Evolutionary conservation across 2,329 filamentous ascomycete species (phyloP), one percentile per base, ranked within the genome.

Genomic region (Neonectria faginata): DNA sequence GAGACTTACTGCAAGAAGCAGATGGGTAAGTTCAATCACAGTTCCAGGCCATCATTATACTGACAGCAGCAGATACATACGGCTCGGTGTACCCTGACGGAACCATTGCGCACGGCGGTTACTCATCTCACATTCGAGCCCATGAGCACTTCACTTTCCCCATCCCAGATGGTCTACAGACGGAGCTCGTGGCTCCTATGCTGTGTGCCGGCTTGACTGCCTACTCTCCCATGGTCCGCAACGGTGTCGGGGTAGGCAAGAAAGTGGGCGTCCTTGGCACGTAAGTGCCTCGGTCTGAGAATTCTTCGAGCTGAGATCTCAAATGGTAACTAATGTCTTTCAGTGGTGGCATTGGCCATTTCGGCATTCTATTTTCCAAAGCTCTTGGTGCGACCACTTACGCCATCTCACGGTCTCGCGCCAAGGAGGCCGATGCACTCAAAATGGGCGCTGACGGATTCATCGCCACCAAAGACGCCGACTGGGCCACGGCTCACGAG

Each of bases 171-270:
- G 69, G 65, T 12, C 63, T 82, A 10, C 61, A 70, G 22, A 73
- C 73, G 3, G 77, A 76, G 31, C 68, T 76, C 25, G 76, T 77
- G 10, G 79, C 89, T 18, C 88, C 89, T 2, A 87, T 91, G 84
- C 80, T 92, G 33, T 91, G 89, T 70, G 89, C 84, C 27, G 89
- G 90, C 7, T 83, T 91, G 33, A 92, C 89, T 0, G 81, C 88
- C 3, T 92, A 83, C 72, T 80, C 82, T 10, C 89, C 90, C 1
- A 74, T 92, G 57, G 81, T 81, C 64, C 82, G 86, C 48, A 85
- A 90, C 64, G 86, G 86, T 2, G 85, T 83, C 44, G 89, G 89
- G 0, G 87, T 88, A 0, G 89, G 88, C 7, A 91, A 88, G 76
- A 82, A 77, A 18, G 87, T 92, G 2, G 89, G 87, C 0, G 86